A percentile compares a stretch with the other conserved stretches of the same genome.
These are phyloP conservation scores for Coemansia sp. DNA, from an alignment of 192 early-diverging fungal genomes.

Conservation along the genomic window DNA sequence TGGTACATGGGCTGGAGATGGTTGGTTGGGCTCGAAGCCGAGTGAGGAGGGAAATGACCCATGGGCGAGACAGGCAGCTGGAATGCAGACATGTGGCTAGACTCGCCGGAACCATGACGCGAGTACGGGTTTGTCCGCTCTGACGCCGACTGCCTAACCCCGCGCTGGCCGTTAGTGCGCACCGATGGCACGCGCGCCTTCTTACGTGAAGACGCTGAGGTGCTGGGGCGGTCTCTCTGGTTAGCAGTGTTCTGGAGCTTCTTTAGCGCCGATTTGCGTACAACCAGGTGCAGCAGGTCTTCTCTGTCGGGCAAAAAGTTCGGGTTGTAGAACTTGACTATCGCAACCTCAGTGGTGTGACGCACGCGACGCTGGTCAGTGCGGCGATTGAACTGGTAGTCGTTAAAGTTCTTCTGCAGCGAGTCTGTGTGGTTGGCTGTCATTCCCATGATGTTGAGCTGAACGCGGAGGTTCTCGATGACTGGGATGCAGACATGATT, in stretches of 20 bases:
- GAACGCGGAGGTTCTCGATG: conserved; percentile 39
- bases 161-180: conserved; percentile 28
- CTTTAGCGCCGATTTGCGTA: conserved; percentile 54
- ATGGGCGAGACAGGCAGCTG: conserved; percentile 24
- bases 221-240: conserved; percentile 19
- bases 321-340: conserved; percentile 49
- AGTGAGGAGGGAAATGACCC: conserved; percentile 23
- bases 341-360: conserved; percentile 43
- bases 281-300: conserved; percentile 36
- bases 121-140: conserved; percentile 47
- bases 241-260: conserved; percentile 26
- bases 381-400: conserved; percentile 52
- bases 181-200: conserved; percentile 28
- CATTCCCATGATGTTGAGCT: conserved; percentile 54
- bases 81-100: conserved; percentile 19
- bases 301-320: conserved; percentile 44
- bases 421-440: conserved; percentile 53
- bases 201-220: conserved; percentile 19
- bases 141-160: conserved; percentile 24
- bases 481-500: conserved; percentile 44
- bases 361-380: conserved; percentile 55
- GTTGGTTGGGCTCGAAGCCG: conserved; percentile 3
- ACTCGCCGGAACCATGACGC: conserved; percentile 16
- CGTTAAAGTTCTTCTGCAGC: conserved; percentile 57
- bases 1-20: conserved; percentile 15